Conservation (phyloP, 2,329 filamentous ascomycete genomes). For the Corynespora cassiicola region DNA sequence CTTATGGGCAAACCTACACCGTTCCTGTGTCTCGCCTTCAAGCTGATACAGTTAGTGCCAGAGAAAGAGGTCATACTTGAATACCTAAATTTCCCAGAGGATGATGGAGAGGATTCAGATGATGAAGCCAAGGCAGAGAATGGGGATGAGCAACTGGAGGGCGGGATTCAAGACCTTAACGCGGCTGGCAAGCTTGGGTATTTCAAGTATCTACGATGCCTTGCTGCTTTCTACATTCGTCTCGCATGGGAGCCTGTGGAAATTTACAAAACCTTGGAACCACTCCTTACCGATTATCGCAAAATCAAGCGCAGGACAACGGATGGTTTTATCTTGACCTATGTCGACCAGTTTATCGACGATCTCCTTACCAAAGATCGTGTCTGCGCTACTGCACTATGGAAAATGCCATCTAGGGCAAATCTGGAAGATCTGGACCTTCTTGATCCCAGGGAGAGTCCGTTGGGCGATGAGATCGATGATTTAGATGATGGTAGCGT, state of each 20-base stretch:
- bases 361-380: constrained; percentile 87
- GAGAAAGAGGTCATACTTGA: constrained; percentile 78
- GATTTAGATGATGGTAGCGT: constrained; percentile 45
- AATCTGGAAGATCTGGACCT: constrained; percentile 88
- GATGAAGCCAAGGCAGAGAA: constrained; percentile 22
- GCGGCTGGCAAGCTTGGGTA: constrained; percentile 43
- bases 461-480: constrained; percentile 78
- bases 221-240: constrained; percentile 93
- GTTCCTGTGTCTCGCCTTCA: constrained; percentile 93
- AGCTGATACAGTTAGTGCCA: constrained; percentile 87
- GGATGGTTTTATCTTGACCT: constrained; percentile 76
- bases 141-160: constrained; percentile 9
- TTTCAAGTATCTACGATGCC: constrained; percentile 81
- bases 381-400: constrained; percentile 88
- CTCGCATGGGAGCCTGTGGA: constrained; percentile 83
- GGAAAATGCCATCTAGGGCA: constrained; percentile 85
- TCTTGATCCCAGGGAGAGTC: constrained; percentile 83
- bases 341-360: constrained; percentile 92
- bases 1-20: constrained; percentile 85
- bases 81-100: constrained; percentile 69
- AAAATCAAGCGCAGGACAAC: constrained; percentile 82
- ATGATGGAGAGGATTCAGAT: constrained; percentile 46
- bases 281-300: constrained; percentile 78
- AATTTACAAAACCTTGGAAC: constrained; percentile 81
- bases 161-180: constrained; percentile 29